Percentiles rank a stretch among this genome's conserved stretches.
phyloP scores from a whole-genome alignment of 768 basidiomycete genomes.

The Tylopilus sp. region DNA sequence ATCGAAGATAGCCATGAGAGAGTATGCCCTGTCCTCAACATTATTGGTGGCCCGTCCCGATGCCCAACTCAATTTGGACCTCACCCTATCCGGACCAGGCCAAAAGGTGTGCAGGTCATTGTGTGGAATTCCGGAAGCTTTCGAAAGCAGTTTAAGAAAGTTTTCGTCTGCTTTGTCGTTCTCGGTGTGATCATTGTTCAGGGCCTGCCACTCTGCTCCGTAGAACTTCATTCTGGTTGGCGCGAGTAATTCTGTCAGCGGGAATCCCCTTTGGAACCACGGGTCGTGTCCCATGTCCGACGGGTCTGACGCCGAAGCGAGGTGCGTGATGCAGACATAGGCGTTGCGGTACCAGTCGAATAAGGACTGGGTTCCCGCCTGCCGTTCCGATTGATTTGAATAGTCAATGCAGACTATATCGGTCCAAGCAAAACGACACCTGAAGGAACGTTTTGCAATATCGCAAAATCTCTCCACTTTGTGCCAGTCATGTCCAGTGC shows the following conservation, averaged over 20 bases:
- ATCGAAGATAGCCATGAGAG: constrained; percentile 17
- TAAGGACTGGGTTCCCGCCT: neutral
- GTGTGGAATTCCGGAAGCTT: constrained; percentile 9
- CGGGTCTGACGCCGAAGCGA: neutral
- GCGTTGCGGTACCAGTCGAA: constrained; percentile 24
- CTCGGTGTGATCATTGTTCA: constrained; percentile 14
- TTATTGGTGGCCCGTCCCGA: constrained; percentile 7
- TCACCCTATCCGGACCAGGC: constrained; percentile 18
- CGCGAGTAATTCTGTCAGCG: constrained; percentile 19
- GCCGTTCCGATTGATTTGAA: neutral
- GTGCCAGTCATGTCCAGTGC: constrained; percentile 9
- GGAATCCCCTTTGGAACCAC: constrained; percentile 19
- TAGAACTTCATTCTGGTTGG: constrained; percentile 22
- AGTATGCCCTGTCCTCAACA: constrained; percentile 20
- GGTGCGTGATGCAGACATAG: constrained; percentile 18
- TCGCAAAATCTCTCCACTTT: constrained; percentile 13
- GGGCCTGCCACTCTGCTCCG: constrained; percentile 13
- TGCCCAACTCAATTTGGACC: constrained; percentile 19
- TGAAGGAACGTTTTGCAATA: constrained; percentile 9
- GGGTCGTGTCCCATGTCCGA: constrained; percentile 4
- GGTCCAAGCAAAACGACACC: constrained; percentile 21
- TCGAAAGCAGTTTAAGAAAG: constrained; percentile 13
- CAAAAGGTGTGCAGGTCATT: constrained; percentile 18
- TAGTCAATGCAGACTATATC: constrained; percentile 16
- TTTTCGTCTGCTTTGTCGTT: constrained; percentile 22